A percentile compares a stretch with the other conserved stretches of the same genome.
Conservation (phyloP, 225 moss, liverwort and hornwort genomes). For the Thuidium tamariscinum region DNA sequence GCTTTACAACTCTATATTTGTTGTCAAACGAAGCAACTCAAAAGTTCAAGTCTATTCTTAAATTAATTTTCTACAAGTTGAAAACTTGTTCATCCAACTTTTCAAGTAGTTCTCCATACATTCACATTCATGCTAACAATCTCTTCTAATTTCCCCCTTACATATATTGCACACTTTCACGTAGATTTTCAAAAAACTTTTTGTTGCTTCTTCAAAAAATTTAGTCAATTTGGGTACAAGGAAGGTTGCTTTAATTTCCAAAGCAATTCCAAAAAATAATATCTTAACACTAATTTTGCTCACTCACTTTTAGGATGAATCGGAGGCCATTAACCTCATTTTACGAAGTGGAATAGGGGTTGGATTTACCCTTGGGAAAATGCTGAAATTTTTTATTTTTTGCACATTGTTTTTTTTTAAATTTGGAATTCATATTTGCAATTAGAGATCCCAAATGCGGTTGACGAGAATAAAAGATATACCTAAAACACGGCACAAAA, state of each 20-base stretch:
- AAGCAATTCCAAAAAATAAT: too few relatives aligned
- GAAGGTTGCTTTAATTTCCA: accelerated
- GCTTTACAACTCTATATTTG: not conserved
- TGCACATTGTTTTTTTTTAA: too few relatives aligned
- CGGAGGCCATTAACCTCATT: too few relatives aligned
- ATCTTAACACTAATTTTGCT: not conserved
- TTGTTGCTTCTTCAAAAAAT: not conserved
- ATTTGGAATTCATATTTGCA: too few relatives aligned
- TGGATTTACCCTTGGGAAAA: too few relatives aligned
- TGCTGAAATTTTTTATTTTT: too few relatives aligned
- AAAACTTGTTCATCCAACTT: not conserved
- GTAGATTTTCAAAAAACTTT: accelerated
- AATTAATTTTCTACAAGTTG: accelerated
- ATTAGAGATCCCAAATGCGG: too few relatives aligned
- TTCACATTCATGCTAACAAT: not conserved
- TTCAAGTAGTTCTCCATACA: too few relatives aligned
- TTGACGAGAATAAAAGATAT: too few relatives aligned
- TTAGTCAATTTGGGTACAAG: accelerated
- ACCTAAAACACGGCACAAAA: too few relatives aligned
- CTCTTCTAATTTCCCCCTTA: accelerated
- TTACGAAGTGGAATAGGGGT: too few relatives aligned
- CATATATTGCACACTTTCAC: not conserved
- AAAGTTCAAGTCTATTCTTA: not conserved
- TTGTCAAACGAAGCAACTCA: not conserved
- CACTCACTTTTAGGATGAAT: not conserved